Base-by-base conservation (phyloP, 176 grass and related monocot species). In the Cocos nucifera region DNA sequence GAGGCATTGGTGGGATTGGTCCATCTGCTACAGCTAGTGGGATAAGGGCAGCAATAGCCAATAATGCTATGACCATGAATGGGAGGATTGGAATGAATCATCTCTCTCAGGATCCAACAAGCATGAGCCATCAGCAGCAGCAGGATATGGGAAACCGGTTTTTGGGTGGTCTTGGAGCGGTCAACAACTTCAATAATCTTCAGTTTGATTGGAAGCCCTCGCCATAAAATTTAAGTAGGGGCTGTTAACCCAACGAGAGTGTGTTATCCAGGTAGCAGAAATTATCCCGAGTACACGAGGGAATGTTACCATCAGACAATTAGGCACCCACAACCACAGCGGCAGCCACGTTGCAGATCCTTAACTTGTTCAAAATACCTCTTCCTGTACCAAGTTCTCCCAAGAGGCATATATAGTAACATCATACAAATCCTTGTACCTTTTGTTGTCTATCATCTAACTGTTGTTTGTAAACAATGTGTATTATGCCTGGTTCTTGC, bases 121-220 rank as follows among this genome's bases (percentile, higher is more conserved):
- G 73, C n/a, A 65, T 87, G 67, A 71, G 75, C 22, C 91, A 83
- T 17, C 77, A 81, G 49, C 78, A 78, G 29, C 84, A 88, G 29
- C 92, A 88, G 61, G 88, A 98, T 58, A 79, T 98, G 59, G 85
- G 88, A 55, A 87, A 64, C 64, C 88, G 85, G 44, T 75, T 92
- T 19, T 59, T 98, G 73, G 65, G 81, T 6, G 81, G 84, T 51
- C 73, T 97, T 78, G 85, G 88, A 78, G 58, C 81, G 49, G 76
- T 72, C 60, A 89, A 86, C 73, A 83, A 58, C 79, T 89, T 92
- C 69, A 92, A 89, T 86, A 98, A 89, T 73, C 57, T 98, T 22
- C 71, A 71, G n/a, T 92, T 92, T 69, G 93, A 92, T 63, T 98
- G 93, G 88, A 98, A 92, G 65, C 69, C 81, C 18, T 88, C 87